A percentile compares a stretch with the other conserved stretches of the same genome.
These are phyloP conservation scores for Leishmania gerbilli DNA, from an alignment of 208 protist genomes.

Conservation along the genomic window DNA sequence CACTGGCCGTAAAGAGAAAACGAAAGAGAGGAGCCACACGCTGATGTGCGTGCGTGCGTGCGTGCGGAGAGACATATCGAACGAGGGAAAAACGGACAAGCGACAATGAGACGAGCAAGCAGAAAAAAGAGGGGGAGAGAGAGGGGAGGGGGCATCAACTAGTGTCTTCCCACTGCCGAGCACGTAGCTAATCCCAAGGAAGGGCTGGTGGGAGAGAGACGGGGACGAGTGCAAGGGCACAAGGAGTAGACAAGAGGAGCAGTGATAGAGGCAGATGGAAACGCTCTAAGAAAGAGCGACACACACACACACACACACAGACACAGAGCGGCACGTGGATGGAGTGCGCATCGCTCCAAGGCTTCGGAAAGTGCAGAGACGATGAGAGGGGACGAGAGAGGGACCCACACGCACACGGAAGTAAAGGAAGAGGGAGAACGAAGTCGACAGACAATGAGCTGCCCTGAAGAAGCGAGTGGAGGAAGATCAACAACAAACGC, in stretches of 20 bases:
- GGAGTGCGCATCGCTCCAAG: neutral
- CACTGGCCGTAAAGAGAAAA: neutral
- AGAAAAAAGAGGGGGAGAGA: neutral
- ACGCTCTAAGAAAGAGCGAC: neutral
- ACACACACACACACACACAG: neutral
- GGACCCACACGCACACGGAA: neutral
- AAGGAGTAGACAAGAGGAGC: neutral
- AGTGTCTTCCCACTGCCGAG: neutral
- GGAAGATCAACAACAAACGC: neutral
- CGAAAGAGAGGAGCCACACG: neutral
- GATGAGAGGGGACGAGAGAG: neutral
- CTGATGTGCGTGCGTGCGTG: neutral
- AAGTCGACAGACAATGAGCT: neutral
- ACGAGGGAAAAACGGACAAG: neutral
- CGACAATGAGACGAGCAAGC: neutral
- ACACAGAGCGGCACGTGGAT: neutral
- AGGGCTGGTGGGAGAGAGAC: neutral
- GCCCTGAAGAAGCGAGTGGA: no score
- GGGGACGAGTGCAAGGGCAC: neutral
- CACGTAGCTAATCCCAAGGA: neutral
- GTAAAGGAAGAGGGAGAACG: no score
- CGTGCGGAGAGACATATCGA: neutral
- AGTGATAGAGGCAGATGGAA: neutral
- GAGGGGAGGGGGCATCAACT: neutral
- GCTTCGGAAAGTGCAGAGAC: neutral